These are phyloP conservation scores for Boletus reticulatus DNA, from an alignment of 768 basidiomycete species.

Conservation along the genomic window DNA sequence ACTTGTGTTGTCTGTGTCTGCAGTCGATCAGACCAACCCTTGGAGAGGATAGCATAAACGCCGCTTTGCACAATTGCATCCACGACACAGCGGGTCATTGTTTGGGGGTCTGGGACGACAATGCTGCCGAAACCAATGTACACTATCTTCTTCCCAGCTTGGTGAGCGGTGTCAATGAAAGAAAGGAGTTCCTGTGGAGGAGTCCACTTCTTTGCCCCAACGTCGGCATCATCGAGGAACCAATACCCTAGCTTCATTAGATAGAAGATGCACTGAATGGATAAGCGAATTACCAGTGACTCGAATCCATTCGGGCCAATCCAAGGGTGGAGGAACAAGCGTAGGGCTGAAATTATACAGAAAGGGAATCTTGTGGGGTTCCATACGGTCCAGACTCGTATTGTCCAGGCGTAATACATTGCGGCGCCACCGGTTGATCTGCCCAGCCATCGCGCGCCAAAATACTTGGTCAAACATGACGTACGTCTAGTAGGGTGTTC, in stretches of 20 bases:
- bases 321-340: constrained; percentile 88
- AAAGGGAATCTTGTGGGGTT: constrained; percentile 97
- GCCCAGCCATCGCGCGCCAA: constrained; percentile 92
- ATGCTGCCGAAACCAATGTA: constrained; percentile 99
- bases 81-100: constrained; percentile 88
- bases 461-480: constrained; percentile 98
- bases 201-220: constrained; percentile 84
- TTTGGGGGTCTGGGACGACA: constrained; percentile 91
- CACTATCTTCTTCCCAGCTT: constrained; percentile 81
- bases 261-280: not conserved
- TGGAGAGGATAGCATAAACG: constrained; percentile 91
- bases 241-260: constrained; percentile 71
- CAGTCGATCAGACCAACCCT: constrained; percentile 96
- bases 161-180: constrained; percentile 81
- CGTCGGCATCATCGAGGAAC: constrained; percentile 93
- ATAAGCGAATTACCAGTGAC: constrained; percentile 62
- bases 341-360: constrained; percentile 95
- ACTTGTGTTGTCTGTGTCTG: constrained; percentile 60
- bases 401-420: constrained; percentile 70
- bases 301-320: constrained; percentile 99
- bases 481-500: constrained; percentile 57
- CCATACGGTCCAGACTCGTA: constrained; percentile 92
- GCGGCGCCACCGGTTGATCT: constrained; percentile 92
- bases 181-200: constrained; percentile 76
- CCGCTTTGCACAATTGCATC: constrained; percentile 86